phyloP scores from a whole-genome alignment of 352 stramenopile species.

The Phytophthora pseudosyringae region DNA sequence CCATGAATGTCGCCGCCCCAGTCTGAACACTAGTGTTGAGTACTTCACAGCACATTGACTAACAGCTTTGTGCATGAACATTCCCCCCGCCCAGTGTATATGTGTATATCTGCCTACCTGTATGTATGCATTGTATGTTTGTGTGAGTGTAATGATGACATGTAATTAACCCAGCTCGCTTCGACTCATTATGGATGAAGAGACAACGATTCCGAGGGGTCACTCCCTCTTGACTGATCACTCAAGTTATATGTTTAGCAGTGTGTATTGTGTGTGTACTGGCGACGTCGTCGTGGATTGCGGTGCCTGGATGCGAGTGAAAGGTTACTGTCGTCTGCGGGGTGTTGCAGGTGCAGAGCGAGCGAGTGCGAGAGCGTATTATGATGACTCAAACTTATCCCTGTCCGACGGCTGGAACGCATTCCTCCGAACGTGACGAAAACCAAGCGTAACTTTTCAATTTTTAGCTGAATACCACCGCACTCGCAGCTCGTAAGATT shows the following conservation, averaged over 20 bases:
- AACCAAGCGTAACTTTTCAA: conserved; percentile 91
- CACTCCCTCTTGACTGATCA: conserved; percentile 91
- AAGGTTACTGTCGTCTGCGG: conserved; percentile 8
- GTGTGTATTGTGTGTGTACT: conserved; percentile 6
- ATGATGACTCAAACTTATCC: conserved; percentile 90
- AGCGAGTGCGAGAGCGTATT: conserved; percentile 46
- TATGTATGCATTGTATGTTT: conserved; percentile 12
- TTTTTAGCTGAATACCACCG: conserved; percentile 76
- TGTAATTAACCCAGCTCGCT: conserved; percentile 88
- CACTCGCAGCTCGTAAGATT: conserved; percentile 7
- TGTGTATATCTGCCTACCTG: conserved; percentile 18
- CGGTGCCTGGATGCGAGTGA: conserved; percentile 29
- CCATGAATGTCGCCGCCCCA: conserved; percentile 91
- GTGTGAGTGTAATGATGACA: conserved; percentile 89
- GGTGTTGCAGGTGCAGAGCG: neutral
- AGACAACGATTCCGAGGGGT: conserved; percentile 88
- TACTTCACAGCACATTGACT: conserved; percentile 79
- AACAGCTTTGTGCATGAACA: conserved; percentile 89
- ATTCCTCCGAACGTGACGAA: conserved; percentile 83
- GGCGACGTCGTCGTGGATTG: conserved; percentile 8
- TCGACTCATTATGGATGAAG: conserved; percentile 88
- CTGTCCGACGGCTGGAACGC: conserved; percentile 88
- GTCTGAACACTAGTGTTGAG: conserved; percentile 86
- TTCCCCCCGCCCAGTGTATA: conserved; percentile 45
- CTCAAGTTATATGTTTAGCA: conserved; percentile 35